Percentiles rank a stretch among this genome's conserved stretches.
Evolutionary conservation across 139 green algal genomes (phyloP).

Genomic region (Coelastrella sp.): DNA sequence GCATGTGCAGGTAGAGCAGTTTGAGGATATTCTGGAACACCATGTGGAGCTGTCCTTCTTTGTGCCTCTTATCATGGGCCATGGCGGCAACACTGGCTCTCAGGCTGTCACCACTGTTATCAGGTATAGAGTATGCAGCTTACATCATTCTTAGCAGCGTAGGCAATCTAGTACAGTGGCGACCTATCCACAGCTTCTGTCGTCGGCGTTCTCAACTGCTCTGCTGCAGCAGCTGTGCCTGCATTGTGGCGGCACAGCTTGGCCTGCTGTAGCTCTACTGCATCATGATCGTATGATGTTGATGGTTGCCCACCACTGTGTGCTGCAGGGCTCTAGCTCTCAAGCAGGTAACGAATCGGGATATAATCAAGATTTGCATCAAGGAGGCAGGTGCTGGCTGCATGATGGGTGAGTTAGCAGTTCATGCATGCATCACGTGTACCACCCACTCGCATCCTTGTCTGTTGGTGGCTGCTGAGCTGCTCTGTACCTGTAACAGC

Average conservation of each 20-base stretch:
- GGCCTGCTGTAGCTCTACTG: no score
- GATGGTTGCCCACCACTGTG: neutral
- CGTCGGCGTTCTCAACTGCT: no score
- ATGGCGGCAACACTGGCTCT: conserved; percentile 83
- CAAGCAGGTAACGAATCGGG: conserved; percentile 59
- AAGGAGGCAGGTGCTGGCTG: conserved; percentile 69
- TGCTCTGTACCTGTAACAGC: no score
- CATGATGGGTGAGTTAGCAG: conserved; percentile 62
- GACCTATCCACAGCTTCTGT: no score
- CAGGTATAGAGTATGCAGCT: conserved; percentile 40
- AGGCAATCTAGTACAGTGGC: no score
- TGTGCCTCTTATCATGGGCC: conserved; percentile 81
- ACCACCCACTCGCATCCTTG: no score
- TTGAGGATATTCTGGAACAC: conserved; percentile 70
- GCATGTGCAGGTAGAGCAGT: conserved; percentile 56
- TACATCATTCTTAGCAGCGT: no score
- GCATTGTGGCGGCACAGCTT: neutral
- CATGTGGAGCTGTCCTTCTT: conserved; percentile 77
- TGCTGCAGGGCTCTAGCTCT: conserved; percentile 61
- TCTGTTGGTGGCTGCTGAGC: no score
- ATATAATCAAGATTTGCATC: conserved; percentile 58
- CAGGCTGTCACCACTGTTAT: conserved; percentile 80
- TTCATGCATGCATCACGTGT: neutral
- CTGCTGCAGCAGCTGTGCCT: no score
- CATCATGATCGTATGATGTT: no score